Conservation (phyloP, 108 stramenopile species). For the Chaetoceros tenuissimus region DNA sequence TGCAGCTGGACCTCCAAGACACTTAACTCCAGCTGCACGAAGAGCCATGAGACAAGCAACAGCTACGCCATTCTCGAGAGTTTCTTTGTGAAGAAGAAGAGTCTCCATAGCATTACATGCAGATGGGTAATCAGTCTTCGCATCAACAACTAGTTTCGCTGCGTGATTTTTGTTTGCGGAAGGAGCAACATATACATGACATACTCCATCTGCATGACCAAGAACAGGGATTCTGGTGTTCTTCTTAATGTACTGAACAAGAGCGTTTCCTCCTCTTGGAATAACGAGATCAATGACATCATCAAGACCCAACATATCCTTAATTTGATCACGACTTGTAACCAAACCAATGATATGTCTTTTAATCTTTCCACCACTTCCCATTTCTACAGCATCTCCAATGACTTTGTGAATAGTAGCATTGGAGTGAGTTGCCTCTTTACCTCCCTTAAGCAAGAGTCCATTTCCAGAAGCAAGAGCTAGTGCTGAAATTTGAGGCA, state of each 20-base stretch:
- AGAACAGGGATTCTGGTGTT: slow-evolving; percentile 94
- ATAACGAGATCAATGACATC: slow-evolving; percentile 97
- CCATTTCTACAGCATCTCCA: slow-evolving; percentile 81
- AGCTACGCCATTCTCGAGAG: slow-evolving; percentile 62
- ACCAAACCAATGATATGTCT: slow-evolving; percentile 89
- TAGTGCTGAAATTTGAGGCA: slow-evolving; percentile 96
- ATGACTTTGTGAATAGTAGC: slow-evolving; percentile 80
- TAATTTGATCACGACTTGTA: slow-evolving; percentile 80
- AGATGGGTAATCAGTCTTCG: slow-evolving; percentile 97
- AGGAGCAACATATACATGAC: slow-evolving; percentile 92
- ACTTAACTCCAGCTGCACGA: slow-evolving; percentile 77
- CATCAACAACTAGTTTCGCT: slow-evolving; percentile 70
- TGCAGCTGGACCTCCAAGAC: slow-evolving; percentile 80
- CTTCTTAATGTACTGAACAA: slow-evolving; percentile 86
- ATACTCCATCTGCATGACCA: slow-evolving; percentile 98
- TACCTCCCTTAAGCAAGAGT: slow-evolving; percentile 95
- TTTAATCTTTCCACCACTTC: slow-evolving; percentile 74
- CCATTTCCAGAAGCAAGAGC: slow-evolving; percentile 96
- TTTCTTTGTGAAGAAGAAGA: slow-evolving; percentile 83
- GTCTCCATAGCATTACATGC: slow-evolving; percentile 99
- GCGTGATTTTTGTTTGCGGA: slow-evolving; percentile 67
- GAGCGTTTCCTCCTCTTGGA: slow-evolving; percentile 89
- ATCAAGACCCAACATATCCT: slow-evolving; percentile 72
- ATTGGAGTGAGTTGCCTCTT: slow-evolving; percentile 91
- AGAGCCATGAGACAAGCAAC: slow-evolving; percentile 59